These are phyloP conservation scores for Termitomyces eurrhizus DNA, from an alignment of 768 basidiomycete species.

Conservation along the genomic window DNA sequence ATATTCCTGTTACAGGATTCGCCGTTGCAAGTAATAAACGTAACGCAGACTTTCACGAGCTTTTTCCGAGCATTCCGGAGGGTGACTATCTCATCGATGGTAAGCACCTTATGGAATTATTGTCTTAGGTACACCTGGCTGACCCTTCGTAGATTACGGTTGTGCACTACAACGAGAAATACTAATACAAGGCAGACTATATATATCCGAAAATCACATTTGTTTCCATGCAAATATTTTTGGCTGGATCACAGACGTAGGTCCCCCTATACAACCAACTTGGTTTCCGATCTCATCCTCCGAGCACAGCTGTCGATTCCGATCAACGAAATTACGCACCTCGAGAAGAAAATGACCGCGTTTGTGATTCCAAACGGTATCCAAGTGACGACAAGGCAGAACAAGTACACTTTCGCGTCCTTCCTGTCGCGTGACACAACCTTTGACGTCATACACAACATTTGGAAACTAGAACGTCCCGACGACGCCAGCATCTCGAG, in stretches of 20 bases:
- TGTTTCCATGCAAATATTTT: slow-evolving; percentile 99
- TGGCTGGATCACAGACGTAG: slow-evolving; percentile 96
- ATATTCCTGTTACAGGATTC: slow-evolving; percentile 93
- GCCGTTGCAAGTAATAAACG: slow-evolving; percentile 94
- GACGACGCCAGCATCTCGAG: slow-evolving; percentile 43
- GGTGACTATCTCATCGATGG: slow-evolving; percentile 99
- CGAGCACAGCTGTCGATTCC: slow-evolving; percentile 73
- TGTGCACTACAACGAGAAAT: slow-evolving; percentile 97
- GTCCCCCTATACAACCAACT: slow-evolving; percentile 25
- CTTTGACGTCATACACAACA: slow-evolving; percentile 92
- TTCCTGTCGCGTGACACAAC: slow-evolving; percentile 96
- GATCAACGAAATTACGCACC: slow-evolving; percentile 76
- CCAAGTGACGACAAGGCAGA: slow-evolving; percentile 75
- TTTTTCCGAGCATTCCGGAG: slow-evolving; percentile 86
- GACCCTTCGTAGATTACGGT: slow-evolving; percentile 73
- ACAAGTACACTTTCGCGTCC: slow-evolving; percentile 92
- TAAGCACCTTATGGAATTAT: slow-evolving; percentile 30
- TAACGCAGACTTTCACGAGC: slow-evolving; percentile 93
- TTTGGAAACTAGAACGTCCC: slow-evolving; percentile 90
- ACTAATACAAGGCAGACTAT: slow-evolving; percentile 90
- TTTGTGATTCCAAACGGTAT: slow-evolving; percentile 98
- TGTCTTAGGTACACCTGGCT: not conserved
- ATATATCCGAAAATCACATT: slow-evolving; percentile 98
- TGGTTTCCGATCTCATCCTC: slow-evolving; percentile 18
- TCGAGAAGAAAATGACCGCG: slow-evolving; percentile 98